These are phyloP conservation scores for Plenodomus lindquistii DNA, from an alignment of 2,329 filamentous ascomycete species.

Conservation along the genomic window DNA sequence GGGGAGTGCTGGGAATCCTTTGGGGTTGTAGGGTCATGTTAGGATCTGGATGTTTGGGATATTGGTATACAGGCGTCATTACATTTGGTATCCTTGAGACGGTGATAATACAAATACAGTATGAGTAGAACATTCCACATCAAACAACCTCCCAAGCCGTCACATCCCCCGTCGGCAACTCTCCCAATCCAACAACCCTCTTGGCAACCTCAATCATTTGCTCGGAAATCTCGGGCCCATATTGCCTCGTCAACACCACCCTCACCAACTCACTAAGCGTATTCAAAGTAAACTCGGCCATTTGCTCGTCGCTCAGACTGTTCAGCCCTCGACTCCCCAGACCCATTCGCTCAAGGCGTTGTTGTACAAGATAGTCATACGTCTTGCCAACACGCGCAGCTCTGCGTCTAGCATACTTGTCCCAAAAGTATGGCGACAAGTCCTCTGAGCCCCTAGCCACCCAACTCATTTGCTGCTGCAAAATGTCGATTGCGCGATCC, in stretches of 20 bases:
- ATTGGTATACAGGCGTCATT: neutral
- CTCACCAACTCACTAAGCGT: constrained; percentile 39
- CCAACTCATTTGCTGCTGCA: constrained; percentile 36
- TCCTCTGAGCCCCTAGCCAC: no score
- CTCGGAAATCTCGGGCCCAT: constrained; percentile 31
- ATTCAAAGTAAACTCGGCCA: constrained; percentile 30
- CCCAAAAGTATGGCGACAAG: constrained; percentile 22
- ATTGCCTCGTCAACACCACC: constrained; percentile 27
- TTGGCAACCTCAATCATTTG: constrained; percentile 34
- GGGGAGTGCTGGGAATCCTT: constrained; percentile 47
- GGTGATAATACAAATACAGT: neutral
- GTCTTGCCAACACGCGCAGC: constrained; percentile 15
- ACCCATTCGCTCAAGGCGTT: constrained; percentile 22
- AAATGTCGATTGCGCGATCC: constrained; percentile 17
- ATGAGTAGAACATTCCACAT: no score
- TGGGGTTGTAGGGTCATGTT: constrained; percentile 41
- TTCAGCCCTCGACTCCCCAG: constrained; percentile 14
- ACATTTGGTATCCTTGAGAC: neutral
- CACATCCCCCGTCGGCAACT: constrained; percentile 36
- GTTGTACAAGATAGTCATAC: constrained; percentile 24
- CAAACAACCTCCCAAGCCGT: constrained; percentile 29
- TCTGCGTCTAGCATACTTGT: constrained; percentile 13
- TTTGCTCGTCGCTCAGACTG: constrained; percentile 22
- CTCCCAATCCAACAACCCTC: constrained; percentile 26
- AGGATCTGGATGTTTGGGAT: neutral